Conservation (phyloP, 164 flowering plant species). For the Chimonanthus praecox region DNA sequence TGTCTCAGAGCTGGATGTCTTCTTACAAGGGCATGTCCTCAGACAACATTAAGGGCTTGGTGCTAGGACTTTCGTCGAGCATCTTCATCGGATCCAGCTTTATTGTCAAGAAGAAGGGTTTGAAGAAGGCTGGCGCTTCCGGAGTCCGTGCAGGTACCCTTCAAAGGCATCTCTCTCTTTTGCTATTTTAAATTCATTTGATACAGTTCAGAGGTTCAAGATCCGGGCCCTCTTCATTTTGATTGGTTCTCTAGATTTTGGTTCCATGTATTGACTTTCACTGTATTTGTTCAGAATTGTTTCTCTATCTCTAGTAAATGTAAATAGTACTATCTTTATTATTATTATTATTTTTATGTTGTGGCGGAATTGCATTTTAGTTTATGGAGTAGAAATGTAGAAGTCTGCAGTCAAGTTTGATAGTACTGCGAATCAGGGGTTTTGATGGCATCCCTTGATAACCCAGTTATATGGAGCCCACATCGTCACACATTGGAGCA, state of each 20-base stretch:
- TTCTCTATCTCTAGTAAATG: not conserved
- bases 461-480: no score
- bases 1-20: constrained; percentile 1
- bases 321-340: no score
- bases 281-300: not conserved
- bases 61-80: constrained; percentile 65
- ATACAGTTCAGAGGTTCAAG: not conserved
- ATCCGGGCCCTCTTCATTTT: not conserved
- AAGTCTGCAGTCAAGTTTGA: not conserved
- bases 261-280: not conserved
- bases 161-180: not conserved
- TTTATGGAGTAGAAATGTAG: not conserved
- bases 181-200: not conserved
- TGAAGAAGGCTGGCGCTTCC: constrained; percentile 71
- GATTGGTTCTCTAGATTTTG: not conserved
- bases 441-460: no score
- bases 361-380: not conserved
- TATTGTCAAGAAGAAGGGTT: constrained; percentile 77
- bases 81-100: constrained; percentile 76
- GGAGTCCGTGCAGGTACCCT: constrained; percentile 68
- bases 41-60: constrained; percentile 68
- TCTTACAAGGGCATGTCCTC: constrained; percentile 67
- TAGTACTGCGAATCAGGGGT: no score
- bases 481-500: no score
- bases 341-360: not conserved